Conservation (phyloP, 495 filamentous ascomycete genomes). For the Neurospora sp. region DNA sequence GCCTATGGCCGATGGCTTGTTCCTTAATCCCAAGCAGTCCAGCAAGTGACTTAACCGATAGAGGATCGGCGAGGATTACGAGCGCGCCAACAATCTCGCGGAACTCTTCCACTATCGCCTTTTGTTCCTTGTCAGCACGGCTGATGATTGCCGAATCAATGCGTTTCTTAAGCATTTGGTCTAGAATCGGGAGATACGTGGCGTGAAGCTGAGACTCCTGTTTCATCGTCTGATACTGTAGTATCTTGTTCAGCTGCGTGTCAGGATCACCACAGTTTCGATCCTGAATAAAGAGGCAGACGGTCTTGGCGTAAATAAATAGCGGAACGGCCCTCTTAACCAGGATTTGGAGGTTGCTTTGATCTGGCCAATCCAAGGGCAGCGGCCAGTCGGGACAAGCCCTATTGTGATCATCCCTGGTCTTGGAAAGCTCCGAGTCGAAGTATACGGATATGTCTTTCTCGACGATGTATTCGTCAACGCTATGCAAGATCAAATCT, state of each 20-base stretch:
- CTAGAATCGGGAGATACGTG: conserved; percentile 16
- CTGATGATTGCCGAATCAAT: background rate
- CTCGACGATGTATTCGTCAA: conserved; percentile 12
- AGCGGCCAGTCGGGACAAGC: background rate
- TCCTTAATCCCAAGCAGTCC: conserved; percentile 7
- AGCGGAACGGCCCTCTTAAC: conserved; percentile 27
- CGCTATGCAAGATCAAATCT: conserved; percentile 18
- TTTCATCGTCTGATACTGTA: conserved; percentile 1
- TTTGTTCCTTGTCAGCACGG: background rate
- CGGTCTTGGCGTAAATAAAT: conserved; percentile 36
- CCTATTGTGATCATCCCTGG: conserved; percentile 8
- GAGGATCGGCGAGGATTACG: conserved; percentile 20
- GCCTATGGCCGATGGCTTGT: conserved; percentile 7
- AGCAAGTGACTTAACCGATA: conserved; percentile 18
- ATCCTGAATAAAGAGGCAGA: conserved; percentile 26
- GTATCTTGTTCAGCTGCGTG: conserved; percentile 8
- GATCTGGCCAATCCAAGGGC: conserved; percentile 29
- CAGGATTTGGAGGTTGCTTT: conserved; percentile 20
- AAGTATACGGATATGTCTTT: conserved; percentile 22
- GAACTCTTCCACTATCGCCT: conserved; percentile 3
- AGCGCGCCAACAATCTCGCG: conserved; percentile 19
- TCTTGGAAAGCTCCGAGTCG: conserved; percentile 9
- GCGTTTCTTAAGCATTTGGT: conserved; percentile 4
- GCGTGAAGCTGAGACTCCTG: conserved; percentile 19
- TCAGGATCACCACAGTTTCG: background rate